Conservation (phyloP, 169 alveolate genomes). For the Plasmodium vinckei region DNA sequence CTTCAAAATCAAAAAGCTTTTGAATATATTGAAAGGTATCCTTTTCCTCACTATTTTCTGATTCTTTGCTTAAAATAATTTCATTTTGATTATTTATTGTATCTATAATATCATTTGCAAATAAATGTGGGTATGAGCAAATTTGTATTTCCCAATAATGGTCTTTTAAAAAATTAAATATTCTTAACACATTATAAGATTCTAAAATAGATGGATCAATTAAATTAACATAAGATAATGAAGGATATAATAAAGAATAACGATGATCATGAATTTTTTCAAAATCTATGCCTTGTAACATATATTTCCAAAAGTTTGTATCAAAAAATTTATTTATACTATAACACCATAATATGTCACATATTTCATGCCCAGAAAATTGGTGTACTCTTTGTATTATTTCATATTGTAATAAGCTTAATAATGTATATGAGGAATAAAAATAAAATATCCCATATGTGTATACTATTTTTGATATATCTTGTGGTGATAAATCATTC, state of each 20-base stretch:
- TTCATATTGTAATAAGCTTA: slow-evolving; percentile 68
- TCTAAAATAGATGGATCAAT: slow-evolving; percentile 59
- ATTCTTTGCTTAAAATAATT: neutral
- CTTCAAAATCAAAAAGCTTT: slow-evolving; percentile 70
- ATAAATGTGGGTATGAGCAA: slow-evolving; percentile 14
- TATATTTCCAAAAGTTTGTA: slow-evolving; percentile 35
- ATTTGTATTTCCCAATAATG: slow-evolving; percentile 46
- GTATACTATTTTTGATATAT: slow-evolving; percentile 55
- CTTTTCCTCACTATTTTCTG: neutral
- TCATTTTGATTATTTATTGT: slow-evolving; percentile 20
- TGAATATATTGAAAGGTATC: slow-evolving; percentile 24
- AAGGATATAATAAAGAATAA: slow-evolving; percentile 66
- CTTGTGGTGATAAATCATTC: slow-evolving; percentile 68
- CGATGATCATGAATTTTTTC: slow-evolving; percentile 50
- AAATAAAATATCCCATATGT: slow-evolving; percentile 56
- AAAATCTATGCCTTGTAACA: slow-evolving; percentile 49
- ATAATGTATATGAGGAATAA: slow-evolving; percentile 48
- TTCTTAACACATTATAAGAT: slow-evolving; percentile 47
- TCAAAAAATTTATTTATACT: slow-evolving; percentile 61
- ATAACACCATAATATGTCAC: slow-evolving; percentile 75
- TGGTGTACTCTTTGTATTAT: slow-evolving; percentile 71
- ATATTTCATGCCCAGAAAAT: slow-evolving; percentile 33
- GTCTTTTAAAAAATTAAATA: slow-evolving; percentile 49
- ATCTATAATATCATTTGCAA: slow-evolving; percentile 59
- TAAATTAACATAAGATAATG: slow-evolving; percentile 50